A percentile compares a stretch with the other conserved stretches of the same genome.
Evolutionary conservation across 2,329 filamentous ascomycete species (phyloP).

Genomic region (Colletotrichum tanaceti): DNA sequence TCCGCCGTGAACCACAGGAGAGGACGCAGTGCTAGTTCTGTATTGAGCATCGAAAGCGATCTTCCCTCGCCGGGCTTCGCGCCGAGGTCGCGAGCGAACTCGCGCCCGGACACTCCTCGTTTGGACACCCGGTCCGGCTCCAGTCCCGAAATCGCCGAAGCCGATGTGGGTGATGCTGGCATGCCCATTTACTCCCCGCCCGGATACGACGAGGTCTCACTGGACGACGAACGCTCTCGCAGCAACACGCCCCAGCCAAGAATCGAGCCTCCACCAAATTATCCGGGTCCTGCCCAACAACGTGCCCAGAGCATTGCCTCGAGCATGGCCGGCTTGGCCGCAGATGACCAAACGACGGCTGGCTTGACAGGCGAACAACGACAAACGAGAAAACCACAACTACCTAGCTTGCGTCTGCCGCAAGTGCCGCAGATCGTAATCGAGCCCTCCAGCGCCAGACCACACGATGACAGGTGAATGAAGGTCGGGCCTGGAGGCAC

Average conservation of each 20-base stretch:
- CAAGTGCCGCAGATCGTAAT: conserved; percentile 69
- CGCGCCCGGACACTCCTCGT: conserved; percentile 56
- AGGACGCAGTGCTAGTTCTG: conserved; percentile 64
- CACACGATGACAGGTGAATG: conserved; percentile 38
- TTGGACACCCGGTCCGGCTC: conserved; percentile 58
- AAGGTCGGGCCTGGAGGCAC: not conserved
- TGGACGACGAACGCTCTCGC: conserved; percentile 54
- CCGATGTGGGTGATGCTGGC: conserved; percentile 59
- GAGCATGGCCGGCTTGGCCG: conserved; percentile 42
- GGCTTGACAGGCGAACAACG: conserved; percentile 42
- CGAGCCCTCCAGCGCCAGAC: conserved; percentile 59
- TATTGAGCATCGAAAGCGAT: conserved; percentile 65
- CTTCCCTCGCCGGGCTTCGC: conserved; percentile 54
- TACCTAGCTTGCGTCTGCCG: conserved; percentile 64
- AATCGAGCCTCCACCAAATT: conserved; percentile 64
- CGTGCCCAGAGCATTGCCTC: conserved; percentile 34
- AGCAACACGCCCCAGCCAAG: conserved; percentile 53
- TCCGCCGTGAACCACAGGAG: conserved; percentile 54
- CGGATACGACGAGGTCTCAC: conserved; percentile 64
- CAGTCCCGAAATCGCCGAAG: conserved; percentile 64
- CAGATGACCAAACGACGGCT: conserved; percentile 36
- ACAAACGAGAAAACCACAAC: conserved; percentile 56
- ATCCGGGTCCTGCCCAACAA: conserved; percentile 54
- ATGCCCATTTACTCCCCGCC: conserved; percentile 62
- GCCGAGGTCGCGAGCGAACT: conserved; percentile 55